Evolutionary conservation across 345 rosid species (phyloP), one percentile per base, ranked within the genome.

Genomic region (Corchorus olitorius): DNA sequence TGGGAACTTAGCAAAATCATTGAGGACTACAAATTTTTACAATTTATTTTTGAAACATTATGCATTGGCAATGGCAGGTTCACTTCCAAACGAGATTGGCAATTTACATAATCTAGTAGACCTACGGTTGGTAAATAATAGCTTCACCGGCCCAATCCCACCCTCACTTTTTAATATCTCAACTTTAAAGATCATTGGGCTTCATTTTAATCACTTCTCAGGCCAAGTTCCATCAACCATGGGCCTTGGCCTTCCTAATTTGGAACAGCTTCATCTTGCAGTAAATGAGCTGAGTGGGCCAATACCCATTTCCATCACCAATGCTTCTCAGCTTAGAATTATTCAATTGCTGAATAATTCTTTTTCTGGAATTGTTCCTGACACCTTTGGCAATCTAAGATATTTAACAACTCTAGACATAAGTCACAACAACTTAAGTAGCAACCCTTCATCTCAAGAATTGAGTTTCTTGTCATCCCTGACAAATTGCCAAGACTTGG

Each of bases 251-350:
- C 50, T 74, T 73, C 75, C 67, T 1, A 61, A 69, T 6, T 35
- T 81, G 2, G 9, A 68, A 9, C 13, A 20, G 19, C 35, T 79
- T 54, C 4, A 16, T n/a, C 6, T 82, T 22, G 35, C 8, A 13
- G 0, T 22, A 35, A 82, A 82, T 62, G 45, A 70, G 27, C 58
- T 70, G 17, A 69, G 82, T 13, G 72, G 72, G 22, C 72, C 72
- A 3, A 67, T 67, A 12, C 55, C 20, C 1, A 22, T 5, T 6
- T 22, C 39, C 13, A 20, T 67, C 39, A 19, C 72, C 19, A 67
- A 67, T 48, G 72, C 72, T 6, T 9, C 72, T 22, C 8, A 46
- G 37, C 55, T 67, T 20, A 13, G 6, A 22, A 0, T 0, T 13
- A 9, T 67, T 48, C 55, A 46, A 7, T 50, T 67, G 52, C 0